Evolutionary conservation across 441 rosid species (phyloP).

Genomic region (Adansonia rubrostipa): DNA sequence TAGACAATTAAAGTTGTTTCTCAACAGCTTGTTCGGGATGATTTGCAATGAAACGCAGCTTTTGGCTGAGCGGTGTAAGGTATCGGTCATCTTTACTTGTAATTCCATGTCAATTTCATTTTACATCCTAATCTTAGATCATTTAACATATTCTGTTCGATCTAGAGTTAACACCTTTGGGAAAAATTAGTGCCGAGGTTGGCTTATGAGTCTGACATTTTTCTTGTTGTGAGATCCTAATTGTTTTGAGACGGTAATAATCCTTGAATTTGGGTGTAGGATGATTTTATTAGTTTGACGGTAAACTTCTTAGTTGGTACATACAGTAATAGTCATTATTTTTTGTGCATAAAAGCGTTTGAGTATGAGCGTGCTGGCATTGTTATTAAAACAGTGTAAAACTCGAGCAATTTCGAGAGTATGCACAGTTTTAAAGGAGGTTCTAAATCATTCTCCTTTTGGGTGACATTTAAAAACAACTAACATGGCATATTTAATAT

Average conservation of each 20-base stretch:
- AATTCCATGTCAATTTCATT: conserved; percentile 8
- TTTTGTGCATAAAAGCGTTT: too few species aligned
- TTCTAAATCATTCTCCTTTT: too few species aligned
- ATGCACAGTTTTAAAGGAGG: too few species aligned
- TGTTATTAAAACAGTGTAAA: too few species aligned
- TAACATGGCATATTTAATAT: too few species aligned
- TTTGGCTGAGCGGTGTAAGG: neutral
- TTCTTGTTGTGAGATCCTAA: neutral
- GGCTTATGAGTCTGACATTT: neutral
- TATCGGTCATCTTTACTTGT: neutral
- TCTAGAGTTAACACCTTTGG: neutral
- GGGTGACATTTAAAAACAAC: too few species aligned
- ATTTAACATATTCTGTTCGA: neutral
- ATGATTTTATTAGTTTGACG: neutral
- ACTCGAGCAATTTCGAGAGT: too few species aligned
- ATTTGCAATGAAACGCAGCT: neutral
- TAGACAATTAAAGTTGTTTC: neutral
- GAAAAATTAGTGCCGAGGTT: neutral
- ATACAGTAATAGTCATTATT: neutral
- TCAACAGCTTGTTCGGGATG: neutral
- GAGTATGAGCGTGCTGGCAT: too few species aligned
- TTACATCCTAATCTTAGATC: conserved; percentile 30
- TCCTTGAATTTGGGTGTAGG: neutral
- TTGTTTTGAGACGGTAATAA: neutral
- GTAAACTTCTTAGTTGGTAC: neutral